phyloP scores from a whole-genome alignment of 23 red algal species.

The Gracilaria caudata region DNA sequence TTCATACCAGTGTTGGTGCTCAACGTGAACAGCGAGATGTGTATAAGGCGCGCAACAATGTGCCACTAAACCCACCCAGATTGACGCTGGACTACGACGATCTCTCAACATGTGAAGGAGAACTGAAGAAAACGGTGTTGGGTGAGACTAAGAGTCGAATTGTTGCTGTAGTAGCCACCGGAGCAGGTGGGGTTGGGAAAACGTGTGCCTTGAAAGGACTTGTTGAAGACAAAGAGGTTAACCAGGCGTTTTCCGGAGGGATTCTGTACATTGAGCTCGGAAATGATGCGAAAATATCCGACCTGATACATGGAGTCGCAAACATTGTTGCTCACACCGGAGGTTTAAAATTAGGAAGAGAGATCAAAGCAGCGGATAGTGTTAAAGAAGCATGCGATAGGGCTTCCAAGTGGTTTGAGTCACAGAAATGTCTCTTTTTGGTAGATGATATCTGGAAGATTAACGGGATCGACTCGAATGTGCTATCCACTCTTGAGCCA shows the following conservation, averaged over 20 bases:
- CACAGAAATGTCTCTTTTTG: not conserved
- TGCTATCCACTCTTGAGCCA: not conserved
- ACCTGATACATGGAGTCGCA: not conserved
- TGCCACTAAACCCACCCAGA: not conserved
- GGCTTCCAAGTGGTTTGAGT: conserved; percentile 1
- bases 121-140: not conserved
- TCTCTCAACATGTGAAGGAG: not conserved
- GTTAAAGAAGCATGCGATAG: not conserved
- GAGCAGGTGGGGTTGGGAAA: not conserved
- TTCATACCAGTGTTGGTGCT: not conserved
- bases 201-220: not conserved
- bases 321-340: not conserved
- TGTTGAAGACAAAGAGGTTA: not conserved
- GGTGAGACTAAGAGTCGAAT: not conserved
- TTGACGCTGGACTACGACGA: not conserved
- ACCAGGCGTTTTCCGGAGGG: not conserved
- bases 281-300: not conserved
- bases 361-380: not conserved
- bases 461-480: conserved; percentile 16
- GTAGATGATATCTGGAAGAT: no score
- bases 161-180: not conserved
- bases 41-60: not conserved
- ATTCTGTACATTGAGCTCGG: conserved; percentile 7
- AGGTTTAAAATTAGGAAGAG: not conserved
- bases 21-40: not conserved